Evolutionary conservation across 805 yeast species (phyloP).

Genomic region (Candida quercuum): DNA sequence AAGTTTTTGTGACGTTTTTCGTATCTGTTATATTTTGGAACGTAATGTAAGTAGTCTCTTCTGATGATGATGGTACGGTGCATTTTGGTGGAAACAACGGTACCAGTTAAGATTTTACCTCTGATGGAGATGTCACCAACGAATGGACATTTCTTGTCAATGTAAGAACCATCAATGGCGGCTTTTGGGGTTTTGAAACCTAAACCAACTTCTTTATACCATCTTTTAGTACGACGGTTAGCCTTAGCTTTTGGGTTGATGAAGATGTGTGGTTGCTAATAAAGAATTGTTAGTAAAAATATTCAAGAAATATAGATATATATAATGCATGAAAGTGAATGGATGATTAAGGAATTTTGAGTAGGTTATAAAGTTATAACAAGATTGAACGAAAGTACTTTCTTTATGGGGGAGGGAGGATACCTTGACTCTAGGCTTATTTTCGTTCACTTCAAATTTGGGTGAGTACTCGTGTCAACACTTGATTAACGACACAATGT

Average conservation of each 20-base stretch:
- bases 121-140: slow-evolving; percentile 95
- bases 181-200: slow-evolving; percentile 99
- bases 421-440: no score
- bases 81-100: slow-evolving; percentile 99
- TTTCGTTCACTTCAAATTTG: no score
- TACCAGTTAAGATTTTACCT: slow-evolving; percentile 99
- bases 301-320: not conserved
- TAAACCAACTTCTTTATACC: slow-evolving; percentile 99
- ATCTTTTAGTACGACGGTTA: slow-evolving; percentile 98
- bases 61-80: slow-evolving; percentile 99
- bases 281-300: slow-evolving; percentile 32
- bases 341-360: no score
- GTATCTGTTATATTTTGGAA: slow-evolving; percentile 99
- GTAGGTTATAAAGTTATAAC: no score
- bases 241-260: slow-evolving; percentile 99
- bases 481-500: no score
- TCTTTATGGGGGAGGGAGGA: no score
- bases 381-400: no score
- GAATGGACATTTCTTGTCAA: slow-evolving; percentile 99
- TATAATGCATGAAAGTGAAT: not conserved
- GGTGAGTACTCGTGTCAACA: no score
- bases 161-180: slow-evolving; percentile 98
- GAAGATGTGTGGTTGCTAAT: slow-evolving; percentile 99
- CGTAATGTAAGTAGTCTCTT: slow-evolving; percentile 99
- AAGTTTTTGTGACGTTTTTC: slow-evolving; percentile 99